Percentiles rank a stretch among this genome's conserved stretches.
Conservation (phyloP, 2,329 filamentous ascomycete genomes). For the Ophiostoma perfectum region DNA sequence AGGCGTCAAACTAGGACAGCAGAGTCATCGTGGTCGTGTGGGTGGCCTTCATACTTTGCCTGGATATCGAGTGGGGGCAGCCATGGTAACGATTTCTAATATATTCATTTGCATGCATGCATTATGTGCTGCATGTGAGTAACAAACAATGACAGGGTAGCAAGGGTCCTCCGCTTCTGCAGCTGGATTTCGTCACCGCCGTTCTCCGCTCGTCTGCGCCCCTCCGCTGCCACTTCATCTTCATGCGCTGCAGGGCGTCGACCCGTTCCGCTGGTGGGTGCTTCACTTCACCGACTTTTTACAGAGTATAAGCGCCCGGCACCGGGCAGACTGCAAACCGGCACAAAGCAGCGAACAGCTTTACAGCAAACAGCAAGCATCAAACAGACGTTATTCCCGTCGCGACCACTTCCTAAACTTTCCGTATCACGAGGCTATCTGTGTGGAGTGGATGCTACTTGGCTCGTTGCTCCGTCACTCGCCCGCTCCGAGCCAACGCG, state of each 20-base stretch:
- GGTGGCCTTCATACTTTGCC: no score
- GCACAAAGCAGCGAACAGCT: neutral
- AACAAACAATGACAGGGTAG: neutral
- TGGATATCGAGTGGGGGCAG: no score
- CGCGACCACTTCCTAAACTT: neutral
- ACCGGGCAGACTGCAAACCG: no score
- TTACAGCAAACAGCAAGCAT: neutral
- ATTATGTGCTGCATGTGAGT: neutral
- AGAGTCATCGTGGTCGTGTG: no score
- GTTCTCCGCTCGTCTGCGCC: slow-evolving; percentile 5
- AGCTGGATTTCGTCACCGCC: slow-evolving; percentile 5
- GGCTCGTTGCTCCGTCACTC: neutral
- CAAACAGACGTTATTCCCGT: neutral
- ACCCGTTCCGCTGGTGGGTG: neutral
- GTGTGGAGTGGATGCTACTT: no score
- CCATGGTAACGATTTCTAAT: neutral
- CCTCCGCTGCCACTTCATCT: neutral
- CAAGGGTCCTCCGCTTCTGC: neutral
- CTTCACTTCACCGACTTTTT: neutral
- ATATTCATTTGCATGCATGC: neutral
- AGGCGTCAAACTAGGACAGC: no score
- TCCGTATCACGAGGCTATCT: neutral
- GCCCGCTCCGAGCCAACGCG: neutral
- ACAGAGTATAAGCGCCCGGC: no score
- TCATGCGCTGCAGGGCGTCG: neutral